Evolutionary conservation across 345 rosid genomes (phyloP), one percentile per base, ranked within the genome.

Genomic region (Hibiscus syriacus): DNA sequence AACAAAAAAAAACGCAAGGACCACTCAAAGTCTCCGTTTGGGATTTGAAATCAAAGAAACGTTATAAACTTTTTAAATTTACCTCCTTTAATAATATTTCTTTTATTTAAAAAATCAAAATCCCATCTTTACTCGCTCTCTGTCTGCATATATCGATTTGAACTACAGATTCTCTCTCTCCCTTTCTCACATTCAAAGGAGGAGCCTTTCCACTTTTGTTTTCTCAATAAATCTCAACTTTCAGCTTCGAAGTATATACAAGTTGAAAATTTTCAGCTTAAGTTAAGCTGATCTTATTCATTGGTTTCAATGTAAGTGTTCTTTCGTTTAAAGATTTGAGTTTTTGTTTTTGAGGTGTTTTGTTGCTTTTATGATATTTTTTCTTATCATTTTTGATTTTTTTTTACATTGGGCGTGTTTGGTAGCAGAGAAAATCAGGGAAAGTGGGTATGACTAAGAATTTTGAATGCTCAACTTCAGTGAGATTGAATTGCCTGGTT

Each of bases 11-110:
- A n/a, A 7, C 58, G 75, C 34, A 0, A 12, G 26, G 38, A 60
- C 41, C 73, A 63, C 29, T 52, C 74, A 0, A 16, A 54, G 69
- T 36, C 74, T 56, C n/a, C 64, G 70, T 78, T 85, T 67, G 77
- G 79, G 81, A 82, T 88, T 88, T 84, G 90, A 85, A 85, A 78
- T 80, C 72, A 64, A 62, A 88, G 90, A 84, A 90, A 84, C 94
- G 94, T 88, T 88, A 70, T 20, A 70, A 46, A 23, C 72, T 57
- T 77, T 74, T 52, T 25, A 4, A 55, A 27, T 50, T 25, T 67
- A 71, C 34, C 45, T 17, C 19, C 25, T 56, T 73, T 59, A 43
- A 55, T 62, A 74, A 30, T 49, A 62, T 23, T 25, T 12, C n/a
- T 54, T 39, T 16, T 53, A 64, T 72, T 50, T 12, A 8, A 14